Evolutionary conservation across 495 filamentous ascomycete genomes (phyloP), one percentile per base, ranked within the genome.

Genomic region (Aspergillus bridgeri): DNA sequence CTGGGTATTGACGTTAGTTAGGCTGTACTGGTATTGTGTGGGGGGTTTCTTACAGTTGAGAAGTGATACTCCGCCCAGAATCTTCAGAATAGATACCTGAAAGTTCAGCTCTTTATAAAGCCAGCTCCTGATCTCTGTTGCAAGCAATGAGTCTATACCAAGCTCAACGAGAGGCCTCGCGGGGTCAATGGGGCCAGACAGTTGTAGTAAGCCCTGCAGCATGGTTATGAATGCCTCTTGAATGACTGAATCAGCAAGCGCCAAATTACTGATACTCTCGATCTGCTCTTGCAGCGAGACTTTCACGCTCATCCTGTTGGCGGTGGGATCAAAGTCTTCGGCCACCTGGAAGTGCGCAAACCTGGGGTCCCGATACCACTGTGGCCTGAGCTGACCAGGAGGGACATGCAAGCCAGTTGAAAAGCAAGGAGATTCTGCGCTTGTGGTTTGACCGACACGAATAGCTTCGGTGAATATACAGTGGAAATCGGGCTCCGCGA

Each of bases 1-100:
- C 23, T 15, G 5, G 20, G 13, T 29, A 17, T 33, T 17, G 21
- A 17, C 8, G 25, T 27, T 23, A 47, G 21, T 3, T 22, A 5
- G 17, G 9, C 8, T 4, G 51, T 3, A 11, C 1, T 5, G 9
- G 17, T 13, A 24, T 42, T 15, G 24, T 3, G 5, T 24, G 6
- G 1, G 50, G 25, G 7, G 29, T 18, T 3, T 18, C 27, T 15
- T 6, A 22, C 9, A 59, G 49, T 4, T 59, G 50, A 11, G 7
- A 4, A 59, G 6, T 4, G 57, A 38, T 5, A 23, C 27, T 8
- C 57, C 57, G 0, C 57, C 43, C 3, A 59, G 8, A 3, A 59
- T 13, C 64, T 82, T 81, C 51, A 82, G 74, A 6, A 83, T 79
- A 2, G 78, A 75, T 0, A 83, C 62, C 20, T 82, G 75, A 6